These are phyloP conservation scores for Patellifolia procumbens DNA, from an alignment of 179 eudicot genomes.

Conservation along the genomic window DNA sequence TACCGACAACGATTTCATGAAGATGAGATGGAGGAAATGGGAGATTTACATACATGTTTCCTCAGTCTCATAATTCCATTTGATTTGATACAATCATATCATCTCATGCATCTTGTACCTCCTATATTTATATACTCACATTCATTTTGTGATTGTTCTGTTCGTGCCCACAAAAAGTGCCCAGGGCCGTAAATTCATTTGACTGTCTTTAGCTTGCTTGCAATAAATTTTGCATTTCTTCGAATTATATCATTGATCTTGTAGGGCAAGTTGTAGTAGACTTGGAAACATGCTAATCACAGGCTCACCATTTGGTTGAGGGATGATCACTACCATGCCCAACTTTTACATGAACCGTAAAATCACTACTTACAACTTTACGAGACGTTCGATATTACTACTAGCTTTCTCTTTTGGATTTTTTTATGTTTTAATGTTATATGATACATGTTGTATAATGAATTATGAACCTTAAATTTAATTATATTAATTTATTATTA, in stretches of 20 bases:
- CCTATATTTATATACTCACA: slow-evolving; percentile 20
- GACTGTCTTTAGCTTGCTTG: not conserved
- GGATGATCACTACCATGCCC: too few relatives aligned
- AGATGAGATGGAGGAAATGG: not conserved
- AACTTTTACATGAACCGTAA: too few relatives aligned
- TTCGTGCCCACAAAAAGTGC: not conserved
- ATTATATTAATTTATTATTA: too few relatives aligned
- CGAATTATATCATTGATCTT: not conserved
- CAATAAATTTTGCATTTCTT: not conserved
- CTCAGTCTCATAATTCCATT: not conserved
- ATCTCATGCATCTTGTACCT: slow-evolving; percentile 19
- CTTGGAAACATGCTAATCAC: not conserved
- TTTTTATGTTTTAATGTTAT: too few relatives aligned
- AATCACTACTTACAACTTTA: too few relatives aligned
- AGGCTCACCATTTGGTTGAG: not conserved
- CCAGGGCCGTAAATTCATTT: slow-evolving; percentile 10
- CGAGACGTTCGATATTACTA: too few relatives aligned
- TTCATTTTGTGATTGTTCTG: slow-evolving; percentile 17
- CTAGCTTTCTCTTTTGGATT: too few relatives aligned
- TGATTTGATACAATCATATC: not conserved
- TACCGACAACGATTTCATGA: slow-evolving; percentile 21
- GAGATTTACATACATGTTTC: not conserved
- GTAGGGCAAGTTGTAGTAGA: not conserved
- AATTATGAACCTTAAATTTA: too few relatives aligned
- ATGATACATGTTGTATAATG: too few relatives aligned